Evolutionary conservation across 495 filamentous ascomycete species (phyloP), one percentile per base, ranked within the genome.

Genomic region (Trichoderma virens): DNA sequence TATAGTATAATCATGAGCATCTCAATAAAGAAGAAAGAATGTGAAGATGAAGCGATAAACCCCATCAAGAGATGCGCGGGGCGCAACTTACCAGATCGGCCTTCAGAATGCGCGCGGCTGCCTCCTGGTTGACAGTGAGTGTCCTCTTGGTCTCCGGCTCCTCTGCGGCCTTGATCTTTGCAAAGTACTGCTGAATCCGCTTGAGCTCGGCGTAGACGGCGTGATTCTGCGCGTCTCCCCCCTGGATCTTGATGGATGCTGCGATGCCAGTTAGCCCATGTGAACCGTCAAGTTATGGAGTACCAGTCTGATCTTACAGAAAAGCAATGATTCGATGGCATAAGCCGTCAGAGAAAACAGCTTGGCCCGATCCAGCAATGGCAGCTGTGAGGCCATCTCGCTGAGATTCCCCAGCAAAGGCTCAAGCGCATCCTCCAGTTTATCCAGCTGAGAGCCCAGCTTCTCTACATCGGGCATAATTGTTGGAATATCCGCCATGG

Each of bases 341-440:
- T 98, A 98, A 0, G 91, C 87, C 56, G 85, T 77, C 34, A 94
- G 74, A 20, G 95, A 87, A 70, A 94, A 90, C 64, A 96, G 85
- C 76, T 97, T 95, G 23, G 94, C 93, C 74, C 90, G 94, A 79
- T 98, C 94, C 64, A 97, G 79, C 11, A 98, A 80, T 1, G 95
- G 92, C 35, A 98, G 78, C 73, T 91, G 94, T 64, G 82, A 85
- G 6, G 91, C 85, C 9, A 82, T 79, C 60, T 89, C 85, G 27
- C 84, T 76, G 28, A 98, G 70, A 25, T 87, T 79, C 32, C 74
- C 76, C 23, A 81, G 79, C 34, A 96, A 73, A 11, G 92, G 91
- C 34, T 82, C 70, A 30, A 98, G 78, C 5, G 81, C 76, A n/a
- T 88, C 85, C 65, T 92, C 83, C 28, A 97, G 81, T 63, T 89